Evolutionary conservation across 2,329 filamentous ascomycete genomes (phyloP), one percentile per base, ranked within the genome.

Genomic region (Sclerotinia spermophila): DNA sequence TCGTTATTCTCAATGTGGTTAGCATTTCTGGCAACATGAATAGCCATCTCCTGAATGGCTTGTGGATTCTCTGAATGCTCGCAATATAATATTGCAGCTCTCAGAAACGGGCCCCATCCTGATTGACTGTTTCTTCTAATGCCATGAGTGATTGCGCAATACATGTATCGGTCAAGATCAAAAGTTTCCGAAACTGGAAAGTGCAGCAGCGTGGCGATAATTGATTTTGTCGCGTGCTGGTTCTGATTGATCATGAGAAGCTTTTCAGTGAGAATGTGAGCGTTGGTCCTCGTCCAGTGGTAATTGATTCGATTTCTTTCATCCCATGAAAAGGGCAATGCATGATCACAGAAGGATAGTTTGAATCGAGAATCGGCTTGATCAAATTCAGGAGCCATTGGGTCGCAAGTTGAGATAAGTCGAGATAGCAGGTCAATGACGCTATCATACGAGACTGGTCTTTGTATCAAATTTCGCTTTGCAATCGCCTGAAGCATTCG

Each of bases 221-320:
- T 90, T 19, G 80, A 81, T 65, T 85, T 82, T 2, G 86, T 87
- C 3, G 82, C 82, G 2, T 77, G 73, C 0, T 80, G 79, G 68
- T 88, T 89, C 76, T 90, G 86, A 73, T 90, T 85, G 64, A 91
- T 83, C 30, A 83, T 82, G 40, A 94, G 82, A 38, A 94, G 82
- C 77, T 91, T 92, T 76, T 89, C 87, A 35, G 90, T 78, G 67
- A 91, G 87, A n/a, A 88, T 81, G 73, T 86, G 87, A 6, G 76
- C 73, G 35, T 75, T 74, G 45, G 70, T 76, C 64, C 79, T 75
- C 73, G 78, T 76, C 81, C 82, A 84, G 48, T 84, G 81, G 48
- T 79, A 78, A 70, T 83, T 81, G 2, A 89, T 73, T 2, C 84
- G 74, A 40, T 82, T 79, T 19, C 84, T 80, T 76, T 89, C 87